Evolutionary conservation across 768 basidiomycete genomes (phyloP).

Genomic region (Pleurotus platypus): DNA sequence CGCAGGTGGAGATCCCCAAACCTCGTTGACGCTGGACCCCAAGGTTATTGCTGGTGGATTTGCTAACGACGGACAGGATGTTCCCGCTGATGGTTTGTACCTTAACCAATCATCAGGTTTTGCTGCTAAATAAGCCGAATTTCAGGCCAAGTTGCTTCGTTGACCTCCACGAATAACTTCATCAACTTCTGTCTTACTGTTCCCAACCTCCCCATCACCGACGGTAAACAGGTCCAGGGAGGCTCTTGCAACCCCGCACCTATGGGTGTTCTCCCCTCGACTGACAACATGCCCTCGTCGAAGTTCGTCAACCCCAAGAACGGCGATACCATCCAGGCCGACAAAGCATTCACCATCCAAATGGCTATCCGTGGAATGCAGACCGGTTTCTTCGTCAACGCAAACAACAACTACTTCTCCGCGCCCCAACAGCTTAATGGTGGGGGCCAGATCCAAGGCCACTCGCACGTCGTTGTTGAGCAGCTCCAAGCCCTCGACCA

Average conservation of each 20-base stretch:
- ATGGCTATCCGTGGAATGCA: conserved; percentile 41
- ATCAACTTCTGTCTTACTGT: conserved; percentile 61
- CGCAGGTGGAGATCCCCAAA: conserved; percentile 36
- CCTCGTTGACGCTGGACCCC: conserved; percentile 38
- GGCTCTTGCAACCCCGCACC: conserved; percentile 49
- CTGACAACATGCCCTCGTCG: conserved; percentile 46
- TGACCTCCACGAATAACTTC: conserved; percentile 70
- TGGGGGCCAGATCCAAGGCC: conserved; percentile 53
- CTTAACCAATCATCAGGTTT: conserved; percentile 26
- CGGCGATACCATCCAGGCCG: conserved; percentile 35
- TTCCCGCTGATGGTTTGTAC: conserved; percentile 26
- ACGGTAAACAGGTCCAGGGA: conserved; percentile 36
- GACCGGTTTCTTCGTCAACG: conserved; percentile 55
- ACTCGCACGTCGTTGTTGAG: conserved; percentile 63
- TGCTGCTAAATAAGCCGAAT: conserved; percentile 9
- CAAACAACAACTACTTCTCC: conserved; percentile 41
- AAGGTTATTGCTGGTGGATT: conserved; percentile 56
- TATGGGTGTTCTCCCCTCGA: conserved; percentile 55
- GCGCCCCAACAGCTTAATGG: conserved; percentile 50
- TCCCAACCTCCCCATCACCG: conserved; percentile 48
- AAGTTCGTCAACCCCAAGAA: conserved; percentile 51
- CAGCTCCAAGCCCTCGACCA: conserved; percentile 41
- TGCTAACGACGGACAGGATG: conserved; percentile 45
- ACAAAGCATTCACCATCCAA: conserved; percentile 48
- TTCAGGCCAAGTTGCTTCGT: conserved; percentile 50